Evolutionary conservation across 2,329 filamentous ascomycete genomes (phyloP), one percentile per base, ranked within the genome.

Genomic region (Hymenoscyphus infarciens): DNA sequence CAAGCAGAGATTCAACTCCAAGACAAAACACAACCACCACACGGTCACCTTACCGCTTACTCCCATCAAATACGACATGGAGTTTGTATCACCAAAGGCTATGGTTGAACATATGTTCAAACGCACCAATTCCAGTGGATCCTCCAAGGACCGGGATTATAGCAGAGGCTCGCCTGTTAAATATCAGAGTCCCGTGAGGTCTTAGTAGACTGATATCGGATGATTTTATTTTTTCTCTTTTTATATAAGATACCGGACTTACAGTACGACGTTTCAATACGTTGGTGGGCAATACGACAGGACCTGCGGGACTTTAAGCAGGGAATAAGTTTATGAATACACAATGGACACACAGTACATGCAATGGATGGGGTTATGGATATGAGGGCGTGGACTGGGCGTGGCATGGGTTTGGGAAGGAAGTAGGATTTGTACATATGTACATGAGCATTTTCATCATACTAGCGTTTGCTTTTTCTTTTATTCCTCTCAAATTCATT

Each of bases 91-190:
- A 27, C 84, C 87, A 15, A 86, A 82, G 71, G 80, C 82, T 45
- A 77, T 89, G 65, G 83, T 89, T 67, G 82, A 86, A 73, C 84
- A 87, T 66, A 81, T 88, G 65, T 86, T 89, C 73, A 80, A 84
- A 72, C 81, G 85, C 67, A 74, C 78, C 62, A 68, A 70, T 59
- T 73, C 70, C 1, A 67, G 66, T 2, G 65, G 63, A 1, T 69
- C 68, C 7, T 61, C 59, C 3, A 71, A 69, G 56, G 64, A 67
- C n/a, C 54, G 60, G 42, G 64, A 69, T 10, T 19, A 45, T 7
- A 45, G 45, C 11, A 45, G 42, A 58, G 60, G 54, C 5, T 61
- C 60, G 11, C 60, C 60, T 16, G 42, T 61, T 22, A 61, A 38
- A 53, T 22, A 42, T n/a, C 25, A 42, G 10, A 52, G 27, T 27